Evolutionary conservation across 352 stramenopile genomes (phyloP), one percentile per base, ranked within the genome.

Genomic region (Thalassiosira hispida): DNA sequence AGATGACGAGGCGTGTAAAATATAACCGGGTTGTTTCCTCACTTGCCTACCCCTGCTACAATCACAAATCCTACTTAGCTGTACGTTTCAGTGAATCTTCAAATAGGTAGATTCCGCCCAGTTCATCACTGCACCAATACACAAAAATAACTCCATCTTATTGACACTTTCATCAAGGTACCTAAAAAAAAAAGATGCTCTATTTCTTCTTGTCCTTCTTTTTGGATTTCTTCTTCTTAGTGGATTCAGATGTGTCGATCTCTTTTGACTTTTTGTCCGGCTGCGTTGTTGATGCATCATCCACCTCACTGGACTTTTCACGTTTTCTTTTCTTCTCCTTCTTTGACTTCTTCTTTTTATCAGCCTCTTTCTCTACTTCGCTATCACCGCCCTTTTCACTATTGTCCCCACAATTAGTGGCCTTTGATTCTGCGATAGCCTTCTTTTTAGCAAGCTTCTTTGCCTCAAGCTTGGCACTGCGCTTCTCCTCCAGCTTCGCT

Each of bases 401-500:
- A 29, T 59, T 60, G n/a, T 47, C 9, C 60, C 62, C 0, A 33
- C 16, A 55, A 11, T 47, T 59, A 44, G 18, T 25, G 5, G 22
- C 12, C 38, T 56, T 59, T 29, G 8, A 53, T 53, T 56, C 25
- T 40, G 27, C 23, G 3, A 42, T 8, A n/a, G 44, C 49, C 20
- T 77, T 70, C 51, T 77, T 40, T 72, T 84, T 89, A n/a, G 52
- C 46, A n/a, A 79, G 6, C 64, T 73, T 75, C 69, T 92, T 92
- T 0, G 75, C 69, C 61, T 86, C 76, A 11, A 70, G 55, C 22
- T 86, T 86, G 8, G 49, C 38, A 33, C 49, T 64, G 63, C 80
- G 65, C 57, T 93, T 93, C 53, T 79, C 85, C 66, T 91, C 84
- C 8, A 92, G 27, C 60, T 92, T 93, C 0, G 79, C 79, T 66